These are phyloP conservation scores for Tolypocladium ophioglossoides DNA, from an alignment of 2,329 filamentous ascomycete species.

Conservation along the genomic window DNA sequence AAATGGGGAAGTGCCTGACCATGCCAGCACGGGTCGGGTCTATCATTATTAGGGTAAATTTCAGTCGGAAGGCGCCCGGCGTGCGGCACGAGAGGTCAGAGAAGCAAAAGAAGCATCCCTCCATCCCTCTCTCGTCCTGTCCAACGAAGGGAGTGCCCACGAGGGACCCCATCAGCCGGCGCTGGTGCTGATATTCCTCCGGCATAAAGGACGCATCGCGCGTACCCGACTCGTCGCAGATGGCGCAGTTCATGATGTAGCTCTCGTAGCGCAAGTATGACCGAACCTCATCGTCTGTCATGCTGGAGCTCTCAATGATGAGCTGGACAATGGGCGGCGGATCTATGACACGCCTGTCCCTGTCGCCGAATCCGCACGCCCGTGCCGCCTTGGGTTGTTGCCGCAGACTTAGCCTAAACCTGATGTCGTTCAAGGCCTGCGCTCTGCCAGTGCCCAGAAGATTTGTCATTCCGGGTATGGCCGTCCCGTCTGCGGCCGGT, in stretches of 20 bases:
- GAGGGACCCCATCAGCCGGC: slow-evolving; percentile 69
- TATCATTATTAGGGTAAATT: slow-evolving; percentile 63
- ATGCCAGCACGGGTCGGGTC: slow-evolving; percentile 46
- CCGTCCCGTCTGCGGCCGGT: not conserved
- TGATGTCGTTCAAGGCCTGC: slow-evolving; percentile 10
- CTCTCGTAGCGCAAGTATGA: slow-evolving; percentile 47
- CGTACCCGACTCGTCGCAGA: slow-evolving; percentile 59
- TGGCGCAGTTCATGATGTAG: slow-evolving; percentile 65
- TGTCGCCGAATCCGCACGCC: slow-evolving; percentile 74
- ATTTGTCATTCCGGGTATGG: slow-evolving; percentile 13
- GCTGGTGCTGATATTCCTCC: slow-evolving; percentile 59
- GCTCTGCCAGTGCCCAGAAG: slow-evolving; percentile 12
- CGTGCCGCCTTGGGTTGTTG: slow-evolving; percentile 71
- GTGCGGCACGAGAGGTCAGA: slow-evolving; percentile 72
- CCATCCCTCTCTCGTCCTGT: slow-evolving; percentile 58
- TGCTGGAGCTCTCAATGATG: slow-evolving; percentile 45
- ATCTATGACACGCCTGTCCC: slow-evolving; percentile 72
- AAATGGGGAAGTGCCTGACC: slow-evolving; percentile 34
- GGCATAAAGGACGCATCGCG: slow-evolving; percentile 63
- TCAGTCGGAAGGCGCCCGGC: slow-evolving; percentile 63
- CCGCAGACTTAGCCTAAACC: slow-evolving; percentile 39
- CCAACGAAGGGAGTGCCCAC: slow-evolving; percentile 70
- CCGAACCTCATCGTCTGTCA: slow-evolving; percentile 42
- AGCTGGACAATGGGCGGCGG: slow-evolving; percentile 76
- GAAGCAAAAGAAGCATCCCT: slow-evolving; percentile 81